Conservation (phyloP, 163 green algal genomes). For the Volvox carteri region DNA sequence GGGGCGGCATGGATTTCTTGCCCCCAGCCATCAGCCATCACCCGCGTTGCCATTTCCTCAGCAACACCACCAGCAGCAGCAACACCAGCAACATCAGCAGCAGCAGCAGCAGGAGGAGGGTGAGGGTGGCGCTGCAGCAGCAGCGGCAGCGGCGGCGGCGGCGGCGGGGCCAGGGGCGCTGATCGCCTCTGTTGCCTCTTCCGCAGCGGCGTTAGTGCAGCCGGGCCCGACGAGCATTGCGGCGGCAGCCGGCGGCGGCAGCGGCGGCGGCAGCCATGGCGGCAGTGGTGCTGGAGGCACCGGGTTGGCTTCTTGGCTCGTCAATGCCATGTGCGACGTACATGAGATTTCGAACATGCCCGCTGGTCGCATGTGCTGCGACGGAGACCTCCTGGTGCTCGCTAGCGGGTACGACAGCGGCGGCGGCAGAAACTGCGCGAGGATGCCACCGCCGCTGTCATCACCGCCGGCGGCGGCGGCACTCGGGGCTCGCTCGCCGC, state of each 20-base stretch:
- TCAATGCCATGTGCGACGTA: conserved; percentile 15
- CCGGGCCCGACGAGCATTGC: background rate
- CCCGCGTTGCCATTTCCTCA: background rate
- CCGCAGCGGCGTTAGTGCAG: too few relatives aligned
- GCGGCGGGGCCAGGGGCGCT: background rate
- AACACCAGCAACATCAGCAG: conserved; percentile 6
- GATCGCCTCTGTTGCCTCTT: background rate
- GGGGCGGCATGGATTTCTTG: too few relatives aligned
- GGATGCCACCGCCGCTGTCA: background rate
- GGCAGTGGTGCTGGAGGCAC: too few relatives aligned
- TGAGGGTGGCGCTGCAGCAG: background rate
- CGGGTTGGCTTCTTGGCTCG: too few relatives aligned
- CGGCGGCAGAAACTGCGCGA: background rate
- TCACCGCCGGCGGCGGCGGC: background rate
- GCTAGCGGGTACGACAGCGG: background rate
- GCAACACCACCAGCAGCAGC: background rate
- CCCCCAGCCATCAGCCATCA: too few relatives aligned
- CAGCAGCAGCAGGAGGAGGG: background rate
- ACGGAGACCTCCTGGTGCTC: conserved; percentile 15
- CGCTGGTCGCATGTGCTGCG: background rate
- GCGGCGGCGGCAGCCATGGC: background rate
- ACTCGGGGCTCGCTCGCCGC: too few relatives aligned
- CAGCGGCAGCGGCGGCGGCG: background rate
- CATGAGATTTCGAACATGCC: background rate
- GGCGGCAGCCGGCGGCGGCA: background rate